phyloP scores from a whole-genome alignment of 208 protist genomes.

The Leishmania mexicana region DNA sequence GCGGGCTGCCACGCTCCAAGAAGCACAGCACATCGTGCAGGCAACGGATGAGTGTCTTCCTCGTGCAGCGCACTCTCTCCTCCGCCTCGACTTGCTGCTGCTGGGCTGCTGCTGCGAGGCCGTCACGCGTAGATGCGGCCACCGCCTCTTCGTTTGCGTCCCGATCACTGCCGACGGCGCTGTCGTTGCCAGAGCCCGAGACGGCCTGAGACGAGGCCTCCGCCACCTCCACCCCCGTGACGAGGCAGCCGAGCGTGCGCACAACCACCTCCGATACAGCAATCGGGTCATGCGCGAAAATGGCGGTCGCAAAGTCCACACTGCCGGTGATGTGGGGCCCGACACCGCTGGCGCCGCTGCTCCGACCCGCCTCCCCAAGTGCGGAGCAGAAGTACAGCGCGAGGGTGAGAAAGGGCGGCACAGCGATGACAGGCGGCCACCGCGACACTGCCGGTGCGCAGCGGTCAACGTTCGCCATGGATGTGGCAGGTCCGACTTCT shows the following conservation, averaged over 20 bases:
- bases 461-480: not conserved
- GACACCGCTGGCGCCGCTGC: slow-evolving; percentile 4
- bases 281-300: slow-evolving; percentile 28
- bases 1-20: slow-evolving; percentile 30
- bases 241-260: slow-evolving; percentile 25
- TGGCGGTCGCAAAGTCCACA: slow-evolving; percentile 29
- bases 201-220: not conserved
- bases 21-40: slow-evolving; percentile 36
- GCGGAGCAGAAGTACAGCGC: slow-evolving; percentile 42
- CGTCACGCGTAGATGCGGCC: not conserved
- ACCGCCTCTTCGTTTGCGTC: not conserved
- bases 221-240: slow-evolving; percentile 9
- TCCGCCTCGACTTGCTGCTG: not conserved
- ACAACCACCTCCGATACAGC: slow-evolving; percentile 25
- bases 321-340: slow-evolving; percentile 18
- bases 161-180: not conserved
- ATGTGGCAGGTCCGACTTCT: not conserved
- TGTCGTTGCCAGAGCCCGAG: not conserved
- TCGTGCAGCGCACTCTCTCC: not conserved
- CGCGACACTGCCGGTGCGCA: not conserved
- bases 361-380: slow-evolving; percentile 22
- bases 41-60: slow-evolving; percentile 22
- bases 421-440: slow-evolving; percentile 12
- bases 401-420: slow-evolving; percentile 47
- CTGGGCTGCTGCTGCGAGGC: not conserved